Conservation (phyloP, 495 filamentous ascomycete genomes). For the Pyrenula aspistea region DNA sequence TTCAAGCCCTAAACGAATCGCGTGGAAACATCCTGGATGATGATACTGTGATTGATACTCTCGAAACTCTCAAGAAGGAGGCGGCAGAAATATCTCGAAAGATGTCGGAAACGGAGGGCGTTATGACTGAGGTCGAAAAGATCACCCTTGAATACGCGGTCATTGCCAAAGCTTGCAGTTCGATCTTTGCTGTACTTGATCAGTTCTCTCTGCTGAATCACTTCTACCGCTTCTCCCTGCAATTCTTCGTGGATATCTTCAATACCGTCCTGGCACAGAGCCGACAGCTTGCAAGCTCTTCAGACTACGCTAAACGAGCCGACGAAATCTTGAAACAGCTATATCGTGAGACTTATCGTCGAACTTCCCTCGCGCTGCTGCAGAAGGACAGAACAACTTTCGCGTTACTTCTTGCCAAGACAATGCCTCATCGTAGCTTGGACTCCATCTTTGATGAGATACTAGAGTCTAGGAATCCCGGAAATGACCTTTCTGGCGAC, state of each 20-base stretch:
- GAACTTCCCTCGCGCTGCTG: conserved; percentile 81
- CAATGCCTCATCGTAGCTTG: conserved; percentile 81
- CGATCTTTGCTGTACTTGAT: conserved; percentile 91
- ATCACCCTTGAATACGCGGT: conserved; percentile 88
- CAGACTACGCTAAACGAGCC: conserved; percentile 62
- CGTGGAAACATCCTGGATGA: conserved; percentile 97
- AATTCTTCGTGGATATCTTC: conserved; percentile 97
- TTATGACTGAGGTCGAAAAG: conserved; percentile 93
- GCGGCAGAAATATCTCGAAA: conserved; percentile 91
- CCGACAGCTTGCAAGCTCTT: conserved; percentile 57
- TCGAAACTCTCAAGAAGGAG: conserved; percentile 96
- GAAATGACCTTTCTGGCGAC: conserved; percentile 48
- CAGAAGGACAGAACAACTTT: conserved; percentile 91
- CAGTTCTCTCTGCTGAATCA: conserved; percentile 97
- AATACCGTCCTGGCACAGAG: conserved; percentile 79
- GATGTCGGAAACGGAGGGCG: conserved; percentile 91
- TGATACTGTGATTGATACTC: conserved; percentile 92
- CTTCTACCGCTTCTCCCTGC: conserved; percentile 98
- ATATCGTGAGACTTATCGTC: conserved; percentile 82
- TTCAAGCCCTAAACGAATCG: conserved; percentile 94
- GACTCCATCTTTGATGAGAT: conserved; percentile 75
- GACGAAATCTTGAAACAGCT: conserved; percentile 81
- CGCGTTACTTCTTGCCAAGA: conserved; percentile 93
- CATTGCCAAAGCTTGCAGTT: conserved; percentile 87
- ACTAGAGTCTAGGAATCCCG: conserved; percentile 47